Conservation (phyloP, 208 protist species). For the Acanthamoeba lenticulata region DNA sequence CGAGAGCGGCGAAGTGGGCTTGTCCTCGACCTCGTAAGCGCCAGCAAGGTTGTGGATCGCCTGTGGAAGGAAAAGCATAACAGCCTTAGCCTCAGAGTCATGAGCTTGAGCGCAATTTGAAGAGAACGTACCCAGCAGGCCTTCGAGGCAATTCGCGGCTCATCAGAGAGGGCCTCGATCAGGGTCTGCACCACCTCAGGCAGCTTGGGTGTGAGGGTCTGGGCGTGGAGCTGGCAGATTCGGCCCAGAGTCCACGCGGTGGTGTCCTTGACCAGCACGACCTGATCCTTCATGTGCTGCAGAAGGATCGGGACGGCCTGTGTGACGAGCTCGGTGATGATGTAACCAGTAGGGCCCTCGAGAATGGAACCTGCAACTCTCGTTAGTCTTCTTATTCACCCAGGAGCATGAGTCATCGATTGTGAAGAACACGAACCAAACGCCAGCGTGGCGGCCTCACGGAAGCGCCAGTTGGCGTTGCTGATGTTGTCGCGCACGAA, state of each 20-base stretch:
- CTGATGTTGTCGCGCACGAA: constrained; percentile 95
- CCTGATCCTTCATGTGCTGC: constrained; percentile 89
- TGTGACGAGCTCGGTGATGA: constrained; percentile 91
- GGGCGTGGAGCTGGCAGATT: constrained; percentile 93
- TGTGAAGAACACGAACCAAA: constrained; percentile 89
- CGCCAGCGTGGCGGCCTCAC: constrained; percentile 95
- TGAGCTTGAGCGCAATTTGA: no score
- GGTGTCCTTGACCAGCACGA: constrained; percentile 93
- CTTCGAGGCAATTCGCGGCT: constrained; percentile 89
- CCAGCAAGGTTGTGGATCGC: constrained; percentile 93
- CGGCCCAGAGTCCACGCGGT: constrained; percentile 94
- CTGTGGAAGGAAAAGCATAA: not conserved
- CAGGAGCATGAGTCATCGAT: not conserved
- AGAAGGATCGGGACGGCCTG: constrained; percentile 92
- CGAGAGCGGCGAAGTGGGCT: constrained; percentile 90
- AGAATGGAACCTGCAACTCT: constrained; percentile 92
- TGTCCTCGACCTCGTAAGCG: constrained; percentile 86
- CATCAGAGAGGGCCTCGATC: constrained; percentile 79
- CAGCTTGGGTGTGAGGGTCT: constrained; percentile 86
- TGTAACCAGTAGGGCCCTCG: constrained; percentile 89
- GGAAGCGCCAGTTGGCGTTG: constrained; percentile 92
- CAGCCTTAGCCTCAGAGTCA: not conserved
- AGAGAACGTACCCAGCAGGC: constrained; percentile 89
- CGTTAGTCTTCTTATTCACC: no score
- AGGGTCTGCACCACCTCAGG: constrained; percentile 69